A percentile compares a stretch with the other conserved stretches of the same genome.
Conservation (phyloP, 2,329 filamentous ascomycete genomes). For the Aspergillus sergii region DNA sequence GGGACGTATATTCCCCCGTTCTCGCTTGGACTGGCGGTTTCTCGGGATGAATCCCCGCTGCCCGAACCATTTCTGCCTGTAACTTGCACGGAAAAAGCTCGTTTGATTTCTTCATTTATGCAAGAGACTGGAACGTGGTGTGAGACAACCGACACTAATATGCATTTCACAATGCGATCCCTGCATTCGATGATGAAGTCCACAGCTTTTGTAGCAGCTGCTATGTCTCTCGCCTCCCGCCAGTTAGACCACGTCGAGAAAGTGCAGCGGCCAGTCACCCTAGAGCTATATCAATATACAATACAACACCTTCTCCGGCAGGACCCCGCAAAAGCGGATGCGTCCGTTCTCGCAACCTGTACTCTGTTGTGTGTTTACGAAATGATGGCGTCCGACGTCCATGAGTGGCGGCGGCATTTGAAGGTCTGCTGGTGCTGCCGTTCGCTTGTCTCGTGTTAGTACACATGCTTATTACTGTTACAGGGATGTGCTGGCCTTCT, state of each 20-base stretch:
- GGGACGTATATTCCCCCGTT: background rate
- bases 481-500: slow-evolving; percentile 18
- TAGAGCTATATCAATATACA: background rate
- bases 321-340: background rate
- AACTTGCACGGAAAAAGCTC: background rate
- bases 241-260: background rate
- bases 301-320: background rate
- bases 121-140: background rate
- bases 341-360: slow-evolving; percentile 16
- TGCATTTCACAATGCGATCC: background rate
- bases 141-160: background rate
- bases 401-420: slow-evolving; percentile 20
- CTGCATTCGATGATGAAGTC: background rate
- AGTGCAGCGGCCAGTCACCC: background rate
- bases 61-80: background rate
- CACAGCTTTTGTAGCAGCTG: background rate
- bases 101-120: background rate
- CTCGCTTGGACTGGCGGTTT: background rate
- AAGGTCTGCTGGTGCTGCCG: slow-evolving; percentile 1
- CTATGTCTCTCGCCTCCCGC: background rate
- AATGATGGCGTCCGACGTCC: slow-evolving; percentile 20
- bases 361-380: slow-evolving; percentile 21
- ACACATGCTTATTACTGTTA: background rate
- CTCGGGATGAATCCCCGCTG: background rate
- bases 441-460: no score